Evolutionary conservation across 2,329 filamentous ascomycete species (phyloP), one percentile per base, ranked within the genome.

Genomic region (Pyricularia pennisetigena): DNA sequence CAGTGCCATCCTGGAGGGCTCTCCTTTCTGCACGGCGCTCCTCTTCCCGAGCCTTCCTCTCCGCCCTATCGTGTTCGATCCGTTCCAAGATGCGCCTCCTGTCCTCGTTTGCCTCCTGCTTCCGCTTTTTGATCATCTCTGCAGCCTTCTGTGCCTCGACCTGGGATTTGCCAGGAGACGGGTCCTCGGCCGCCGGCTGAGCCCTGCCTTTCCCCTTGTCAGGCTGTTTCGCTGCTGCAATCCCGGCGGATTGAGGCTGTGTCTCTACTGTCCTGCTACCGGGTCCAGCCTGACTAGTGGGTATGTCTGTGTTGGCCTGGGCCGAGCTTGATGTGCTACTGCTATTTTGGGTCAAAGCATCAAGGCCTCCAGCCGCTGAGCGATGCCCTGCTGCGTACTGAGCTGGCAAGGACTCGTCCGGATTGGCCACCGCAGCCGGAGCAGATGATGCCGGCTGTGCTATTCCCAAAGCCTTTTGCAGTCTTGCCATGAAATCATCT

Each of bases 1-100:
- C 4, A 9, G 23, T 41, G 35, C 28, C 32, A 12, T 66, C 32
- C 4, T 23, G 23, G 1, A 30, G 41, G 14, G 69, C 68, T 74
- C 62, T 72, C 72, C 72, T 77, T 72, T 80, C 80, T 69, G 78
- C 78, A 75, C 83, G 83, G 49, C 82, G 79, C 69, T 81, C 79
- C 26, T 83, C 83, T 9, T 85, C 83, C 59, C 82, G 81, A 67
- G 85, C 80, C 70, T 84, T 87, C 16, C 92, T 85, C 70, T 88
- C 89, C 12, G 83, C 83, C 75, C 90, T 91, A 78, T 96, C 92
- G 69, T 90, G 87, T 74, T 93, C 89, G 70, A 96, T 93, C 57
- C 88, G 87, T 71, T 87, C 86, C 63, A 94, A 82, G 67, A 96
- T 89, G 1, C 91, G 85, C 68, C 87, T 84, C 54, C 89, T 83